A percentile compares a stretch with the other conserved stretches of the same genome.
Conservation (phyloP, 1,284 basidiomycete species). For the Boletus semigastroideus region DNA sequence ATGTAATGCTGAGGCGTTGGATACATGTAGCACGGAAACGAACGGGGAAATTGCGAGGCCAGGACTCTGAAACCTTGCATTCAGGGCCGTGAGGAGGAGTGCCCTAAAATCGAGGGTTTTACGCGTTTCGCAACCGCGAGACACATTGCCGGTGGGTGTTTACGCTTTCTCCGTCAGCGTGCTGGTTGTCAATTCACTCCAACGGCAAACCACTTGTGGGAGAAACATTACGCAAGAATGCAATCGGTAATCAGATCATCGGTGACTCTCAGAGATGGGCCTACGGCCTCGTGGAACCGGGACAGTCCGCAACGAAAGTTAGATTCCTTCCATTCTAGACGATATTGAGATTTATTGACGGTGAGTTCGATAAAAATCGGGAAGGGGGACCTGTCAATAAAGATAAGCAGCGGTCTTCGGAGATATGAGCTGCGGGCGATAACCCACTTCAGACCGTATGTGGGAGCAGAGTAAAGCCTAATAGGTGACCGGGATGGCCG, state of each 20-base stretch:
- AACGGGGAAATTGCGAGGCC: constrained; percentile 10
- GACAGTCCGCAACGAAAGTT: constrained; percentile 1
- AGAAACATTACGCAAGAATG: constrained; percentile 18
- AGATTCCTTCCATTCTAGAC: constrained; percentile 25
- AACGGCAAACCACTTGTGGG: constrained; percentile 13
- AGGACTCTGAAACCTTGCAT: constrained; percentile 16
- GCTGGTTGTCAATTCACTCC: constrained; percentile 4
- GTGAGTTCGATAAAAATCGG: not conserved
- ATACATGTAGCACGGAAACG: constrained; percentile 11
- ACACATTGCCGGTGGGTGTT: constrained; percentile 7
- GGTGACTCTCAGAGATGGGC: constrained; percentile 6
- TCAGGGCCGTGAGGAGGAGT: constrained; percentile 17
- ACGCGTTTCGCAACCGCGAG: constrained; percentile 15
- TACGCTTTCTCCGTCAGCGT: constrained; percentile 7
- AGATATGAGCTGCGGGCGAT: constrained; percentile 2
- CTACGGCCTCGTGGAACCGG: constrained; percentile 24
- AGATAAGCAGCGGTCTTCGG: constrained; percentile 2
- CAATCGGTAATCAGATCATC: constrained; percentile 4
- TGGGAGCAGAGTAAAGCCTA: not conserved
- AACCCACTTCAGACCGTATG: not conserved
- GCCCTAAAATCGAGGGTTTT: constrained; percentile 20
- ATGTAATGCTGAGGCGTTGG: constrained; percentile 4
- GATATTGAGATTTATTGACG: constrained; percentile 14
- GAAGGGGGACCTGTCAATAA: not conserved
- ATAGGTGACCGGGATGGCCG: not conserved